phyloP scores from a whole-genome alignment of 441 rosid genomes.

The Erodium texanum region DNA sequence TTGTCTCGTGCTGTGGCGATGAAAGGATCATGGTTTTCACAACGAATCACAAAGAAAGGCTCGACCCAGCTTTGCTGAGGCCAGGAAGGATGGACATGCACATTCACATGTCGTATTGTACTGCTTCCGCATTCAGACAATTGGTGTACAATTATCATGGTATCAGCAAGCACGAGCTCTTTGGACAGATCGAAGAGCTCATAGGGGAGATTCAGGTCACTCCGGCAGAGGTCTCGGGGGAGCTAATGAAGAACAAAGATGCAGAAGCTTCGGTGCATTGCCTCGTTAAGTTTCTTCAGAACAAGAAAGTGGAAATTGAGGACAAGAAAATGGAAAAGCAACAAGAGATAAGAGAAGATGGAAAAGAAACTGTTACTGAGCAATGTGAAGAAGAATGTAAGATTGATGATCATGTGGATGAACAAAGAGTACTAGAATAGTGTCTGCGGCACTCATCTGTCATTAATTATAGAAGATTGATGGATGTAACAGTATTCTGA shows the following conservation, averaged over 20 bases:
- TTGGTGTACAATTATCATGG: constrained; percentile 19
- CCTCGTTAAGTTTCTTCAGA: constrained; percentile 15
- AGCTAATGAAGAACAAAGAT: constrained; percentile 22
- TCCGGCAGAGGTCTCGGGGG: constrained; percentile 21
- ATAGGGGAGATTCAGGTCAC: constrained; percentile 11
- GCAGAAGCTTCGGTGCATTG: constrained; percentile 17
- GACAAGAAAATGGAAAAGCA: too few species aligned
- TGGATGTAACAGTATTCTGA: too few species aligned
- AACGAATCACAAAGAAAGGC: constrained; percentile 21
- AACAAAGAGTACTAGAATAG: too few species aligned
- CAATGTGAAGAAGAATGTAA: too few species aligned
- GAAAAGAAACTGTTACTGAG: too few species aligned
- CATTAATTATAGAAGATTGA: too few species aligned
- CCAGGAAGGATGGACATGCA: constrained; percentile 28
- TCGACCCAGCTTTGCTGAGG: constrained; percentile 19
- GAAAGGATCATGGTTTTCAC: constrained; percentile 22
- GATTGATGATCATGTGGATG: too few species aligned
- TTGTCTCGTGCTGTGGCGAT: constrained; percentile 22
- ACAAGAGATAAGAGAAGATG: too few species aligned
- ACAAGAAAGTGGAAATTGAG: too few species aligned
- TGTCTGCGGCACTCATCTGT: too few species aligned
- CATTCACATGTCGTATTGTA: constrained; percentile 23
- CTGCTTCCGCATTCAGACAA: constrained; percentile 16
- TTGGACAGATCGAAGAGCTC: constrained; percentile 19
- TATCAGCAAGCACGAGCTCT: constrained; percentile 13